Conservation (phyloP, 495 filamentous ascomycete genomes). For the Daldinia loculata region DNA sequence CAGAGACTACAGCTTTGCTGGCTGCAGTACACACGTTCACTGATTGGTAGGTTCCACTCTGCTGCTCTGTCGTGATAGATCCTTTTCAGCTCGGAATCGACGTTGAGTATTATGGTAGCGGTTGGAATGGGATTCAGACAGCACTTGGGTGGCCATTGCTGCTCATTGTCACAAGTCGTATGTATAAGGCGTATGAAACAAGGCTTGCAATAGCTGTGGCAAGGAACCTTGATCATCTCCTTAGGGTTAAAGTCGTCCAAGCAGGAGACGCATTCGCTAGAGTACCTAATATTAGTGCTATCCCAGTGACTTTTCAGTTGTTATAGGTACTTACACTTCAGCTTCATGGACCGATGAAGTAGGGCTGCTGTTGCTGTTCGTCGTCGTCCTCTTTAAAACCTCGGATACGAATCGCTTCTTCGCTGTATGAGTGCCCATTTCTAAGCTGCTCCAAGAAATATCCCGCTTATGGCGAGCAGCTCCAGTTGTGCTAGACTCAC, state of each 20-base stretch:
- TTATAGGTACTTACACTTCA: conserved; percentile 40
- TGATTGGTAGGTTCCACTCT: conserved; percentile 49
- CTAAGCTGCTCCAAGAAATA: conserved; percentile 10
- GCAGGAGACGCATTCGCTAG: conserved; percentile 55
- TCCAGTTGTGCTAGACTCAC: conserved; percentile 41
- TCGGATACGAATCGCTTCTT: conserved; percentile 32
- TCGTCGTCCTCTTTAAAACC: conserved; percentile 26
- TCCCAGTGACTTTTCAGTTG: background rate
- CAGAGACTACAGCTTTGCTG: conserved; percentile 37
- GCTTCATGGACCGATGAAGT: conserved; percentile 18
- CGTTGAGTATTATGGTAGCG: conserved; percentile 44
- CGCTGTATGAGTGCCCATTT: conserved; percentile 11
- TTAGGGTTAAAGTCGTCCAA: conserved; percentile 49
- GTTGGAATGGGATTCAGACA: conserved; percentile 52
- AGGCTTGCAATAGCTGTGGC: conserved; percentile 53
- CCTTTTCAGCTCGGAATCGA: conserved; percentile 29
- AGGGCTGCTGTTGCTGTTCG: conserved; percentile 22
- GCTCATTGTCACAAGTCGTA: conserved; percentile 48
- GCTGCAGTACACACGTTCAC: conserved; percentile 54
- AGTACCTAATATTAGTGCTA: conserved; percentile 3
- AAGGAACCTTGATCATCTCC: conserved; percentile 46
- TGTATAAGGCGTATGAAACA: conserved; percentile 55
- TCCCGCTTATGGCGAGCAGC: conserved; percentile 36
- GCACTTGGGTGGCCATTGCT: conserved; percentile 58
- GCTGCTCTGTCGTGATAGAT: conserved; percentile 44